phyloP scores from a whole-genome alignment of 192 early-diverging fungal species.

The Umbelopsis ramanniana region DNA sequence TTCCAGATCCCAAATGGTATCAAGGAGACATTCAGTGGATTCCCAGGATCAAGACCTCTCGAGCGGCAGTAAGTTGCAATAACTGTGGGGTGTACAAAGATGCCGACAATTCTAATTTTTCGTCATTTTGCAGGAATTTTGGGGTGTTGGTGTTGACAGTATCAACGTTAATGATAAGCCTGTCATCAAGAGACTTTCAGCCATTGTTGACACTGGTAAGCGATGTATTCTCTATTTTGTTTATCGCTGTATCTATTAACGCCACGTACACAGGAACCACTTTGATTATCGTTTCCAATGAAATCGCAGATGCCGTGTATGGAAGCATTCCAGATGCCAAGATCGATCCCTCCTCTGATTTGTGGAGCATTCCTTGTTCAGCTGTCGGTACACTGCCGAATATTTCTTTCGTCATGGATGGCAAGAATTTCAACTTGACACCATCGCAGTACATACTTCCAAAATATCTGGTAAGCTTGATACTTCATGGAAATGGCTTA shows the following conservation, averaged over 20 bases:
- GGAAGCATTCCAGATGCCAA: slow-evolving; percentile 8
- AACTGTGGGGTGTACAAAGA: not conserved
- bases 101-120: not conserved
- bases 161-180: not conserved
- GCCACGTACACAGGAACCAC: slow-evolving; percentile 21
- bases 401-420: slow-evolving; percentile 32
- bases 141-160: not conserved
- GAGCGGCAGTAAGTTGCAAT: slow-evolving; percentile 3
- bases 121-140: not conserved
- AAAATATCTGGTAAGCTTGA: slow-evolving; percentile 1
- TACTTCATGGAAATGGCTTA: not conserved
- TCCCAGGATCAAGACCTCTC: not conserved
- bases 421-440: slow-evolving; percentile 24
- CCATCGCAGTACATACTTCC: slow-evolving; percentile 34
- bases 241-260: not conserved
- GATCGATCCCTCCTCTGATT: not conserved
- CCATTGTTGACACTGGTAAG: slow-evolving; percentile 39
- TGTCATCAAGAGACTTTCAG: not conserved
- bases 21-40: slow-evolving; percentile 26
- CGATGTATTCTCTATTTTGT: not conserved
- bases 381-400: not conserved
- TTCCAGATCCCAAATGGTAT: slow-evolving; percentile 24
- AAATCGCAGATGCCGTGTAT: not conserved
- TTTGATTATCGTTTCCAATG: slow-evolving; percentile 29
- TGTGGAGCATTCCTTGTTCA: not conserved